These are phyloP conservation scores for Saccharomyces eubayanus DNA, from an alignment of 805 yeast species.

Conservation along the genomic window DNA sequence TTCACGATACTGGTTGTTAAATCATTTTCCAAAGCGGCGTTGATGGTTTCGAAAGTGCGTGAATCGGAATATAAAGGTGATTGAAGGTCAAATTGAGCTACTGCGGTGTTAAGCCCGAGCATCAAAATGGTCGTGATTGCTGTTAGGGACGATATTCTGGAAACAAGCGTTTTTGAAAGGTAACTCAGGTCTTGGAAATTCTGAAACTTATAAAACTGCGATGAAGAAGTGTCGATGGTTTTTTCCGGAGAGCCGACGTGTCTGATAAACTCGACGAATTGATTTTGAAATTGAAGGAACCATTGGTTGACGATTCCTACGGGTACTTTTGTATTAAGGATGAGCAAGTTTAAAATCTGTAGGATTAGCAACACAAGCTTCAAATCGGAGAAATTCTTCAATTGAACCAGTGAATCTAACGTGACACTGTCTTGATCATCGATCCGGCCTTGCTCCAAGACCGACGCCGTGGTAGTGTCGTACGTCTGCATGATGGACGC, in stretches of 20 bases:
- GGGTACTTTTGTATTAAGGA: constrained; percentile 33
- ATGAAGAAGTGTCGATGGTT: background rate
- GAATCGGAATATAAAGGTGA: constrained; percentile 37
- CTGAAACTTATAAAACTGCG: background rate
- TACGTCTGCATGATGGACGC: background rate
- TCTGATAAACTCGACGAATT: background rate
- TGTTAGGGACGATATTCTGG: constrained; percentile 9
- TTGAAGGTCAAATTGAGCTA: constrained; percentile 34
- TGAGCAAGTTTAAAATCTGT: constrained; percentile 33
- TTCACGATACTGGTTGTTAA: constrained; percentile 13
- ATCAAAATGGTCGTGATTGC: constrained; percentile 37
- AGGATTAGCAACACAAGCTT: constrained; percentile 29
- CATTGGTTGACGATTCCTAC: constrained; percentile 37
- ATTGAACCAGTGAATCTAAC: constrained; percentile 3
- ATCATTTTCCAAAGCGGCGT: constrained; percentile 33
- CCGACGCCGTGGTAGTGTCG: background rate
- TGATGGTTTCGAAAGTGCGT: constrained; percentile 33
- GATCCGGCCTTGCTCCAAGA: background rate
- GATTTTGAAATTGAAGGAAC: constrained; percentile 33
- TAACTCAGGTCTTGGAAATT: background rate
- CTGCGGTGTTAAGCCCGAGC: constrained; percentile 48
- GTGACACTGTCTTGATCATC: background rate
- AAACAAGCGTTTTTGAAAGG: background rate
- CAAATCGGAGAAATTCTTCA: constrained; percentile 29
- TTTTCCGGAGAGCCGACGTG: background rate